Conservation (phyloP, 2,329 filamentous ascomycete species). For the Fusarium sp. region DNA sequence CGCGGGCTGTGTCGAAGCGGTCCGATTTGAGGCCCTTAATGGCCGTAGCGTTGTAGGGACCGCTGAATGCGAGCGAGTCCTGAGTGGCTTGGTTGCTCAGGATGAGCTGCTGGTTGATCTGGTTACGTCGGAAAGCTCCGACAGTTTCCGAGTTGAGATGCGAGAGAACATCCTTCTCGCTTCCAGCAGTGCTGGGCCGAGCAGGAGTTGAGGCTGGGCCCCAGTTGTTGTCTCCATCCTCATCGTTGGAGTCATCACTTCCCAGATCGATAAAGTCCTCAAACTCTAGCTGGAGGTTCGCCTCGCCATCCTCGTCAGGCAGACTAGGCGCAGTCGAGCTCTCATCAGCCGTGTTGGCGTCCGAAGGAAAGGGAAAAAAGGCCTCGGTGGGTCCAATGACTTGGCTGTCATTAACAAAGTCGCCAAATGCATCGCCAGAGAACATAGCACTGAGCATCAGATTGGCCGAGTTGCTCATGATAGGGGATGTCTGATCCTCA, state of each 20-base stretch:
- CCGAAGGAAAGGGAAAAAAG: slow-evolving; percentile 73
- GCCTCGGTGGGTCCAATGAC: slow-evolving; percentile 77
- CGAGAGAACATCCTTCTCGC: slow-evolving; percentile 60
- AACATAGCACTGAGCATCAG: slow-evolving; percentile 81
- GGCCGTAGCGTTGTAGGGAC: slow-evolving; percentile 66
- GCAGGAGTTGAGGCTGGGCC: slow-evolving; percentile 61
- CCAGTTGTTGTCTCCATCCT: slow-evolving; percentile 60
- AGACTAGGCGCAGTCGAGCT: slow-evolving; percentile 50
- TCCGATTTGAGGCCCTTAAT: slow-evolving; percentile 70
- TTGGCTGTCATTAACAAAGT: slow-evolving; percentile 67
- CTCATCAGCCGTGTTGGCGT: slow-evolving; percentile 63
- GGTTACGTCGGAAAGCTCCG: slow-evolving; percentile 77
- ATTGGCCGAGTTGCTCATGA: slow-evolving; percentile 72
- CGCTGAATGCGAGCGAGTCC: slow-evolving; percentile 68
- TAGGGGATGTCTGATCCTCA: slow-evolving; percentile 58
- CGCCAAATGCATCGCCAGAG: slow-evolving; percentile 62
- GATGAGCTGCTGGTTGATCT: slow-evolving; percentile 67
- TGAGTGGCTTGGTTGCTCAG: slow-evolving; percentile 66
- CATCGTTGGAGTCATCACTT: slow-evolving; percentile 67
- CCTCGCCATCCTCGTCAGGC: slow-evolving; percentile 67
- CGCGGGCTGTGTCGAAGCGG: slow-evolving; percentile 69
- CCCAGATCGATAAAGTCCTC: slow-evolving; percentile 76
- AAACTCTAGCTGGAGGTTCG: slow-evolving; percentile 69
- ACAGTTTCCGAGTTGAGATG: slow-evolving; percentile 72
- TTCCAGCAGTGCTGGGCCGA: slow-evolving; percentile 57